Evolutionary conservation across 306 rosid genomes (phyloP), one percentile per base, ranked within the genome.

Genomic region (Ziziphus jujuba): DNA sequence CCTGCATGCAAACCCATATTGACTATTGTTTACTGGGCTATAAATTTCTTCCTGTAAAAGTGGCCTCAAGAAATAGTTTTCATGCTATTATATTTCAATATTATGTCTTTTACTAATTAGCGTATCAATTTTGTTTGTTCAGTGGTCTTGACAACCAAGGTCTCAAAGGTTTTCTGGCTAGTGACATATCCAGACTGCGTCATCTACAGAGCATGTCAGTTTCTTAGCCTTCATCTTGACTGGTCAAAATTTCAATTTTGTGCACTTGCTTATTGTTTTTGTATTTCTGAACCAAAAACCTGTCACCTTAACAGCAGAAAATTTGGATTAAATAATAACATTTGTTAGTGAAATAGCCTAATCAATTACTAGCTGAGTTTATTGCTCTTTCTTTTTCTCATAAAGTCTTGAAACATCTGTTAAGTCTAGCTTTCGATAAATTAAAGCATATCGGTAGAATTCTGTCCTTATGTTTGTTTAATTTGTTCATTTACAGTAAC

Each of bases 111-210:
- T 62, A 34, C 71, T 70, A 72, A 76, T 72, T 79, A 77, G 15
- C 70, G 76, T 59, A 73, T 78, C 47, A 50, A 54, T 74, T n/a
- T 66, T 77, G 72, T 63, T 50, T 87, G 79, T 55, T 58, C 92
- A 95, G 99, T 59, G 97, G 81, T 77, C 97, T 95, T 61, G 95
- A 85, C 88, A 95, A 79, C 70, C 97, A 90, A 85, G 99, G 87
- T 81, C 83, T 95, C 45, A 90, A 79, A 72, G 97, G 99, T 49
- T 87, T 79, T 80, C 81, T 95, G 80, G 92, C 84, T 52, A 67
- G 56, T 75, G 97, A 90, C 63, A 81, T 86, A 62, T 87, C 96
- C 71, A 85, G 80, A 71, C 81, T 95, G 72, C 86, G 40, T 43
- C 87, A 88, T 79, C 84, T 95, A 61, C 91, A 80, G 68, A 85